Percentiles rank a stretch among this genome's conserved stretches.
phyloP scores from a whole-genome alignment of 805 yeast species.

The Pichia thaimueangensis region DNA sequence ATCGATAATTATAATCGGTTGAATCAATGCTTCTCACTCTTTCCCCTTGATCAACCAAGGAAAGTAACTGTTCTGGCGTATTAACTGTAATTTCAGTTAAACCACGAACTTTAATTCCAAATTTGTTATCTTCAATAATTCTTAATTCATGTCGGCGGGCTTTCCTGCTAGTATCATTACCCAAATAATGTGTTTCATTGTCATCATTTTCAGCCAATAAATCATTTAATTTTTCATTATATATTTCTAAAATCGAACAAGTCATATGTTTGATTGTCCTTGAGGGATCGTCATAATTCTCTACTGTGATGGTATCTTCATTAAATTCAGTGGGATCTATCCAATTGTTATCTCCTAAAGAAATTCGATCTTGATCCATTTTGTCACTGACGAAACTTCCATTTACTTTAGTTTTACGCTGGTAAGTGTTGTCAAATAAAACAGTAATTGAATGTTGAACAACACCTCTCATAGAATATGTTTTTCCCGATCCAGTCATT shows the following conservation, averaged over 20 bases:
- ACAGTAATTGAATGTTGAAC: slow-evolving; percentile 61
- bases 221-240: slow-evolving; percentile 83
- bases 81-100: slow-evolving; percentile 55
- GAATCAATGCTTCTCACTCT: slow-evolving; percentile 71
- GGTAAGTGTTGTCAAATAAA: slow-evolving; percentile 41
- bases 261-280: slow-evolving; percentile 34
- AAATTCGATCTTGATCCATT: slow-evolving; percentile 11
- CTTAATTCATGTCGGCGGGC: slow-evolving; percentile 45
- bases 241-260: slow-evolving; percentile 77
- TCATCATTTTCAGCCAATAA: slow-evolving; percentile 41
- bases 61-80: slow-evolving; percentile 53
- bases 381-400: slow-evolving; percentile 4
- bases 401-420: background rate
- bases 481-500: slow-evolving; percentile 91
- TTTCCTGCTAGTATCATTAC: background rate
- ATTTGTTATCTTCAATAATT: slow-evolving; percentile 67
- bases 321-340: slow-evolving; percentile 19
- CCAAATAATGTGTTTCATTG: background rate
- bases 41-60: slow-evolving; percentile 64
- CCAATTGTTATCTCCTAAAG: slow-evolving; percentile 2
- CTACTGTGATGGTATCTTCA: slow-evolving; percentile 11
- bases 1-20: slow-evolving; percentile 81
- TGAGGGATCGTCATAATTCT: background rate
- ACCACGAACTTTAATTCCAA: slow-evolving; percentile 73
- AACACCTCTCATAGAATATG: slow-evolving; percentile 81